Conservation (phyloP, 2,329 filamentous ascomycete species). For the Xylaria polymorpha region DNA sequence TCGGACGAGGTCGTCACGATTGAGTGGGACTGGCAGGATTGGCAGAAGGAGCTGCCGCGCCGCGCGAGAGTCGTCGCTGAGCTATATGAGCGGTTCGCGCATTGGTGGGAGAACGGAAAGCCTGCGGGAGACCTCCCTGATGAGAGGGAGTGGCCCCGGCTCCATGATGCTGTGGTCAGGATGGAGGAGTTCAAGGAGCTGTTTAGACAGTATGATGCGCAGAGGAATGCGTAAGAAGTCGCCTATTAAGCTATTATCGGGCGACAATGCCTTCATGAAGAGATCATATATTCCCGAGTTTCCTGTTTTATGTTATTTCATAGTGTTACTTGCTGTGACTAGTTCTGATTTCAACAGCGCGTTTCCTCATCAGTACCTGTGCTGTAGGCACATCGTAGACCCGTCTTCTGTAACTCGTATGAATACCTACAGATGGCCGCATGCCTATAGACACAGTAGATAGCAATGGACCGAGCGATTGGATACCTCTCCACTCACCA, state of each 20-base stretch:
- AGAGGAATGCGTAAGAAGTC: background rate
- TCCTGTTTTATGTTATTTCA: background rate
- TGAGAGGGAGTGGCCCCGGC: constrained; percentile 54
- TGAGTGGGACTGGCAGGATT: constrained; percentile 58
- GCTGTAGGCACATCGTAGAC: background rate
- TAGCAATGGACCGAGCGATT: constrained; percentile 1
- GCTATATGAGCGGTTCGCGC: constrained; percentile 67
- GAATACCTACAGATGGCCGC: background rate
- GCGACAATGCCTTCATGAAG: background rate
- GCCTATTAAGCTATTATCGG: background rate
- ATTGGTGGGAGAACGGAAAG: constrained; percentile 41
- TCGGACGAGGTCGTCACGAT: constrained; percentile 58
- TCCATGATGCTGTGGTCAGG: constrained; percentile 49
- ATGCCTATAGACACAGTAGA: constrained; percentile 7
- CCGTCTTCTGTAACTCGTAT: background rate
- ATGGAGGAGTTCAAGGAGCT: constrained; percentile 41
- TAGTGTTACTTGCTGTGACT: background rate
- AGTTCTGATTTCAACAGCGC: background rate
- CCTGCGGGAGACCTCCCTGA: constrained; percentile 39
- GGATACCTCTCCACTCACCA: background rate
- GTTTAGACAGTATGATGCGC: constrained; percentile 41
- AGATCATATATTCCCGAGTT: constrained; percentile 1
- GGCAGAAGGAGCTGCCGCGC: constrained; percentile 59
- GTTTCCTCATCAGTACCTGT: background rate
- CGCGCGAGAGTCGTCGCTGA: constrained; percentile 62